Evolutionary conservation across 805 yeast genomes (phyloP).

Genomic region (Ogataea ganodermae): DNA sequence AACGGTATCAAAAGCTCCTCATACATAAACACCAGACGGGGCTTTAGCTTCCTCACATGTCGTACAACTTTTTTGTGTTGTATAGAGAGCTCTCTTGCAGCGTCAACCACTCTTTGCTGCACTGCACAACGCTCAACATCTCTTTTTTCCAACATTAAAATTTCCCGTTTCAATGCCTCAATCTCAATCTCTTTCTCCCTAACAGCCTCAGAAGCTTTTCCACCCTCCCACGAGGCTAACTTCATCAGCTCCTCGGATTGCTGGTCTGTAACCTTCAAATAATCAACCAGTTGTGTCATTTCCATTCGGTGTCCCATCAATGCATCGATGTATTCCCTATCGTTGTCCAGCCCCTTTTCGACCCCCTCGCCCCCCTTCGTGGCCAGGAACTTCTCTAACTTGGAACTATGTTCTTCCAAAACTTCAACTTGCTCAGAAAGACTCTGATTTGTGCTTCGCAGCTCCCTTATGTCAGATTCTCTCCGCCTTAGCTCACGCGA

Average conservation of each 20-base stretch:
- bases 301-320: background rate
- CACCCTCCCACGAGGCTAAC: background rate
- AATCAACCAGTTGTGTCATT: background rate
- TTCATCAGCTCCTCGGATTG: background rate
- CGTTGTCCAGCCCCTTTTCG: background rate
- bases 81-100: background rate
- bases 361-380: background rate
- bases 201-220: background rate
- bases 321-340: background rate
- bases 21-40: slow-evolving; percentile 14
- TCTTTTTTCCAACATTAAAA: background rate
- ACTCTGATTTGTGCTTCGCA: background rate
- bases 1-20: slow-evolving; percentile 21
- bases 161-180: background rate
- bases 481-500: too few relatives aligned
- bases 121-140: background rate
- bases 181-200: background rate
- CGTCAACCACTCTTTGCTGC: too few relatives aligned
- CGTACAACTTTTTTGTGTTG: background rate
- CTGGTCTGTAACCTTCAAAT: background rate
- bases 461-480: background rate
- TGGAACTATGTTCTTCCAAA: background rate
- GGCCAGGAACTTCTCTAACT: background rate
- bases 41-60: slow-evolving; percentile 6
- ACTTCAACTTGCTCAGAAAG: background rate